These are phyloP conservation scores for Debaryomycetaceae sp. DNA, from an alignment of 1,139 yeast species.

Conservation along the genomic window DNA sequence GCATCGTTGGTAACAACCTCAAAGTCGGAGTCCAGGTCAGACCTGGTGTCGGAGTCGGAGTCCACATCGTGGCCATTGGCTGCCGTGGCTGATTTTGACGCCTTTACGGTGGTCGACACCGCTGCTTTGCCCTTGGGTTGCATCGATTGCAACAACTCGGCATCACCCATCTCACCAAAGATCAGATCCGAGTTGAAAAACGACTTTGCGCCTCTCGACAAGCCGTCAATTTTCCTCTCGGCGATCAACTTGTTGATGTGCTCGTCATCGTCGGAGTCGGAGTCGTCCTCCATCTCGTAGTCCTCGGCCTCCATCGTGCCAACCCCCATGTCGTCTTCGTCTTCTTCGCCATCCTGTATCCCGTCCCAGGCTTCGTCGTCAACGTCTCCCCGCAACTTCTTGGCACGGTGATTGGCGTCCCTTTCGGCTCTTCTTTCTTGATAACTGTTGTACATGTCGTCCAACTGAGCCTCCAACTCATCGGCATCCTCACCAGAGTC, in stretches of 20 bases:
- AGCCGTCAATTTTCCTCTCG: slow-evolving; percentile 46
- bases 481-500: slow-evolving; percentile 62
- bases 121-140: slow-evolving; percentile 11
- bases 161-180: slow-evolving; percentile 61
- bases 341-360: slow-evolving; percentile 45
- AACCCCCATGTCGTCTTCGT: slow-evolving; percentile 33
- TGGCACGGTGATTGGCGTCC: slow-evolving; percentile 77
- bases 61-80: slow-evolving; percentile 12
- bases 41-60: slow-evolving; percentile 44
- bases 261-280: slow-evolving; percentile 70
- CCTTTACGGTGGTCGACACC: background rate
- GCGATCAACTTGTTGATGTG: slow-evolving; percentile 62
- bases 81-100: too few species aligned
- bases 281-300: slow-evolving; percentile 38
- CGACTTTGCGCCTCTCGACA: slow-evolving; percentile 69
- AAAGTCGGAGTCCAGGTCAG: slow-evolving; percentile 36
- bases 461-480: slow-evolving; percentile 74
- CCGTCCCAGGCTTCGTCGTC: slow-evolving; percentile 90
- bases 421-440: slow-evolving; percentile 73
- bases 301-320: slow-evolving; percentile 36
- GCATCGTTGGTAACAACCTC: slow-evolving; percentile 46
- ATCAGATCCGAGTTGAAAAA: slow-evolving; percentile 75
- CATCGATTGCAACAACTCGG: slow-evolving; percentile 29
- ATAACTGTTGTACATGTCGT: slow-evolving; percentile 73
- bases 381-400: slow-evolving; percentile 74